Base-by-base conservation (phyloP, 2,329 filamentous ascomycete species). In the Aspergillus sp. region DNA sequence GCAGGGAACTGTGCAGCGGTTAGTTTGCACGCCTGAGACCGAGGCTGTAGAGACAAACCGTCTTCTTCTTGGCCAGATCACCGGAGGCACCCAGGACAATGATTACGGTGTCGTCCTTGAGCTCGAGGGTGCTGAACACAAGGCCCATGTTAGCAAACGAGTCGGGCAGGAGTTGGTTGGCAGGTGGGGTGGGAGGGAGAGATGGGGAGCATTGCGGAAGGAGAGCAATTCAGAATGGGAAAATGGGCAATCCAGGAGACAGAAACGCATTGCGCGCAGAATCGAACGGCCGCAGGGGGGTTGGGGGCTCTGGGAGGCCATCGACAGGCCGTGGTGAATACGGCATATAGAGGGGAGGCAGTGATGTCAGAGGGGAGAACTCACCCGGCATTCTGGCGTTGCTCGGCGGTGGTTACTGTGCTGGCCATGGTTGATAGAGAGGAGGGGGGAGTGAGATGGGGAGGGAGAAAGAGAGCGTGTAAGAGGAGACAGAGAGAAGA, bases 21-120 rank as follows among this genome's bases (percentile, higher is more conserved):
- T 42, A 57, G 47, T 41, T 34, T 38, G 15, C 28, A 34, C 36
- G 34, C 28, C 24, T 29, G 17, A 19, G 26, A 34, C 25, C 24
- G 20, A 29, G 16, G 19, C 15, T 26, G 29, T 20, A 20, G 36
- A 31, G 42, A 61, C 78, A 61, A 67, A 93, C 86, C 28, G 91
- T 98, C 80, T 98, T 98, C 81, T 98, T 98, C 76, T 98, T 98
- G 32, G 91, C 91, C 48, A 98, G 70, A 72, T 98, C 91, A 55
- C 91, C 91, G 33, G 91, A 98, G 46, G 91, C 91, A 55, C 91
- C 91, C 48, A 98, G 80, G 53, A 98, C 91, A 54, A 98, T 76
- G 55, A 98, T 93, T 58, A 88, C 77, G 46, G 91, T 98, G 74
- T 98, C 93, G 58, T 96, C 86, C 74, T 95, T 98, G 58, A 98